Evolutionary conservation across 495 filamentous ascomycete genomes (phyloP), one percentile per base, ranked within the genome.

Genomic region (Penicillium silybi): DNA sequence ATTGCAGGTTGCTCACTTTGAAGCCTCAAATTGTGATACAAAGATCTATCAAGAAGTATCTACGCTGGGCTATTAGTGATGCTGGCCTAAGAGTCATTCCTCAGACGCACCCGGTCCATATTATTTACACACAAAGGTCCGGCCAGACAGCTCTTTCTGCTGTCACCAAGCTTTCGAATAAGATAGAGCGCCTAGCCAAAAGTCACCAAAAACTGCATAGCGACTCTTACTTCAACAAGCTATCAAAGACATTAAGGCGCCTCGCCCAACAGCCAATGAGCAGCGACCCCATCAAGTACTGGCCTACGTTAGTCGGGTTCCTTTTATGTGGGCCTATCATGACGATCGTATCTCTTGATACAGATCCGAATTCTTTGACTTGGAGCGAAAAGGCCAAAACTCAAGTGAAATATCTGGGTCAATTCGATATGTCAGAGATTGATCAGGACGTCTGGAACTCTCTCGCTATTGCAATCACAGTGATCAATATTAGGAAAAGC

Each of bases 381-480:
- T 54, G 48, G 37, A 46, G 7, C 2, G 37, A 52, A 4, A 48
- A 54, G 17, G 25, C 32, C 1, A 55, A 62, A 7, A 56, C 46
- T 25, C 50, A 40, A 22, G 48, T 56, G 15, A 67, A 64, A 25
- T 69, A 65, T 27, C 59, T 78, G 18, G 65, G 56, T 6, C 68
- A 69, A 4, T 71, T 73, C 52, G 71, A 78, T 50, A 58, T 77
- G 29, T 59, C 61, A 2, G 67, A 72, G 15, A 20, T 44, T 0
- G 67, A 66, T 2, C 67, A 74, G 44, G 75, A 78, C 56, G 73
- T 77, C 2, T 80, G 76, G 76, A 73, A 74, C 50, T 73, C 72
- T 6, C 61, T 78, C 23, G 70, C 72, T 1, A 40, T 78, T 25
- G 68, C 73, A 1, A 74, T 78, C 32, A 50, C 63, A 4, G 59